A percentile compares a stretch with the other conserved stretches of the same genome.
Evolutionary conservation across 2,329 filamentous ascomycete genomes (phyloP).

Genomic region (Aspergillus uvarum): DNA sequence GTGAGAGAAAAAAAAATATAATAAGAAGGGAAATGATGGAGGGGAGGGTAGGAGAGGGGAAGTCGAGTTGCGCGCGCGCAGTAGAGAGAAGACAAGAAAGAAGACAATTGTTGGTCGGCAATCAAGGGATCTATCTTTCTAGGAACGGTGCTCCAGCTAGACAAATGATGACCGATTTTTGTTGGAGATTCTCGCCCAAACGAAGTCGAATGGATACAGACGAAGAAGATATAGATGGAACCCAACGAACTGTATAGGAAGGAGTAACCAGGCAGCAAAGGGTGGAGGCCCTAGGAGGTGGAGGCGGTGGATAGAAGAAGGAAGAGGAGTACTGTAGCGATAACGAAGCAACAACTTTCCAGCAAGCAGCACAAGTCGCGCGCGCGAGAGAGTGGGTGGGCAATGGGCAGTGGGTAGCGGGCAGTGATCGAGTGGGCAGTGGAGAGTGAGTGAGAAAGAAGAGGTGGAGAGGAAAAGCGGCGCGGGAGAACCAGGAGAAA

Average conservation of each 20-base stretch:
- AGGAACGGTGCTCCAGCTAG: not conserved
- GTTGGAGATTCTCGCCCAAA: not conserved
- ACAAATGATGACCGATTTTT: too few species aligned
- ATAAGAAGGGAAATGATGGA: not conserved
- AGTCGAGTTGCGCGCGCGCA: not conserved
- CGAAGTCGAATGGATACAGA: not conserved
- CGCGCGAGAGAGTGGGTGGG: not conserved
- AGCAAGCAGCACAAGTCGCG: not conserved
- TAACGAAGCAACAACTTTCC: not conserved
- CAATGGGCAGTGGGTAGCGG: not conserved
- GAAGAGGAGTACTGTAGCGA: not conserved
- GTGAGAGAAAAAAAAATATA: not conserved
- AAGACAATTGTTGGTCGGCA: not conserved
- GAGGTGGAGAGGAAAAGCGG: not conserved
- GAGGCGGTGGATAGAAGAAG: too few species aligned
- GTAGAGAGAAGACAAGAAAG: slow-evolving; percentile 1
- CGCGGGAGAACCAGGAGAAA: not conserved
- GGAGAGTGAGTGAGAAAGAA: not conserved
- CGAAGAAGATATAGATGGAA: too few species aligned
- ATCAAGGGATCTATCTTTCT: not conserved
- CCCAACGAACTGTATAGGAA: too few species aligned
- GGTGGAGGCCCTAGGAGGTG: too few species aligned
- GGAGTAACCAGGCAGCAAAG: not conserved
- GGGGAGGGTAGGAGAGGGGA: not conserved
- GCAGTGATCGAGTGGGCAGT: not conserved